A percentile compares a stretch with the other conserved stretches of the same genome.
phyloP scores from a whole-genome alignment of 2,329 filamentous ascomycete genomes.

The Kalaharituber pfeilii region DNA sequence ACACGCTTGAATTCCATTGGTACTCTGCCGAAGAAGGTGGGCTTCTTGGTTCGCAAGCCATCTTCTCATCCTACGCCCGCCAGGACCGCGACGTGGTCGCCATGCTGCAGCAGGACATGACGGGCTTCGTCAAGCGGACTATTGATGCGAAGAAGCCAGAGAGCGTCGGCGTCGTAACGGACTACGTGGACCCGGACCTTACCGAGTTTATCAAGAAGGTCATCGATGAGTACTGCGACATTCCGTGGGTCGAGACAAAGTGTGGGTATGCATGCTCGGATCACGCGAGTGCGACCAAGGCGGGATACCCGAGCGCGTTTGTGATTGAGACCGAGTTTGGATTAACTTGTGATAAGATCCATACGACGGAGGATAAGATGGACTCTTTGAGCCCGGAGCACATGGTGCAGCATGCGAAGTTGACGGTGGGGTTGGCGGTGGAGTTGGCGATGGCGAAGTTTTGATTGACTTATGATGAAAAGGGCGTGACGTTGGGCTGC shows the following conservation, averaged over 20 bases:
- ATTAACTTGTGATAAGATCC: slow-evolving; percentile 49
- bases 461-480: slow-evolving; percentile 25
- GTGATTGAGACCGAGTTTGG: slow-evolving; percentile 59
- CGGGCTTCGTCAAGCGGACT: slow-evolving; percentile 68
- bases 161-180: slow-evolving; percentile 79
- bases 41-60: slow-evolving; percentile 70
- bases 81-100: slow-evolving; percentile 62
- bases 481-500: too few relatives aligned
- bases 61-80: slow-evolving; percentile 68
- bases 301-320: slow-evolving; percentile 54
- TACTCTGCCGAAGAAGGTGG: slow-evolving; percentile 84
- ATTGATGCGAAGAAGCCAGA: slow-evolving; percentile 67
- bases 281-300: slow-evolving; percentile 48
- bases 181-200: slow-evolving; percentile 67
- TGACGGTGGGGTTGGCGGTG: slow-evolving; percentile 69
- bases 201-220: slow-evolving; percentile 84
- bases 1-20: slow-evolving; percentile 95
- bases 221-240: slow-evolving; percentile 71
- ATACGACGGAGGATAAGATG: slow-evolving; percentile 51
- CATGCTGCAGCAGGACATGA: slow-evolving; percentile 99
- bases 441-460: slow-evolving; percentile 68
- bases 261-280: slow-evolving; percentile 48
- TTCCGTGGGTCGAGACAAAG: slow-evolving; percentile 73
- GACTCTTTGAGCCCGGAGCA: slow-evolving; percentile 66
- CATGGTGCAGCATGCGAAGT: slow-evolving; percentile 75